Evolutionary conservation across 2,329 filamentous ascomycete genomes (phyloP).

Genomic region (Trichoderma semiorbis): DNA sequence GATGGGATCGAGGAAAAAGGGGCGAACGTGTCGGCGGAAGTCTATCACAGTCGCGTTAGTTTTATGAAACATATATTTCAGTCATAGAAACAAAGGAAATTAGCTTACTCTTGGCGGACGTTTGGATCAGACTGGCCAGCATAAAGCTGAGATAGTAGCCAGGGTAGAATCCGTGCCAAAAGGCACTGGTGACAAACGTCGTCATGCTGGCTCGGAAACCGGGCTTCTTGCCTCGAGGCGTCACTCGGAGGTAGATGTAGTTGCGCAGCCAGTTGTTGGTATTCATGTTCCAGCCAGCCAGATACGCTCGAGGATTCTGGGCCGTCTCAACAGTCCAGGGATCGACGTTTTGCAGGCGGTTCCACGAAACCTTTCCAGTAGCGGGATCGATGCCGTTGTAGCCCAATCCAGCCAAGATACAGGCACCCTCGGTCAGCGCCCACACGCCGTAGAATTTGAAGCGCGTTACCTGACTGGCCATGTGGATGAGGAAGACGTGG

Average conservation of each 20-base stretch:
- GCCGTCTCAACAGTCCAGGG: conserved; percentile 82
- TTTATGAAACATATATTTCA: neutral
- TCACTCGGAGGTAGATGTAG: conserved; percentile 93
- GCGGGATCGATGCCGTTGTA: conserved; percentile 88
- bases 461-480: conserved; percentile 76
- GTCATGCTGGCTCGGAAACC: conserved; percentile 92
- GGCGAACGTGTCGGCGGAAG: conserved; percentile 81
- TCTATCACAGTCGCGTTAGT: conserved; percentile 49
- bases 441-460: conserved; percentile 98
- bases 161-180: conserved; percentile 98
- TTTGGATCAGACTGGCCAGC: conserved; percentile 87
- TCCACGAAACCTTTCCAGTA: conserved; percentile 81
- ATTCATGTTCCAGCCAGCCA: conserved; percentile 97
- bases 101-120: conserved; percentile 80
- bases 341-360: conserved; percentile 84
- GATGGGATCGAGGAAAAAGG: conserved; percentile 83
- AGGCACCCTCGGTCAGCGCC: conserved; percentile 88
- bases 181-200: conserved; percentile 89
- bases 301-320: conserved; percentile 88
- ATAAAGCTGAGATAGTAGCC: conserved; percentile 93
- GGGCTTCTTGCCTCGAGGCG: conserved; percentile 91
- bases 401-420: conserved; percentile 87
- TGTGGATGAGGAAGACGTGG: conserved; percentile 75
- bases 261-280: conserved; percentile 96
- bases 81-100: conserved; percentile 22